Evolutionary conservation across 148 eudicot genomes (phyloP), one percentile per base, ranked within the genome.

Genomic region (Camellia granthamiana): DNA sequence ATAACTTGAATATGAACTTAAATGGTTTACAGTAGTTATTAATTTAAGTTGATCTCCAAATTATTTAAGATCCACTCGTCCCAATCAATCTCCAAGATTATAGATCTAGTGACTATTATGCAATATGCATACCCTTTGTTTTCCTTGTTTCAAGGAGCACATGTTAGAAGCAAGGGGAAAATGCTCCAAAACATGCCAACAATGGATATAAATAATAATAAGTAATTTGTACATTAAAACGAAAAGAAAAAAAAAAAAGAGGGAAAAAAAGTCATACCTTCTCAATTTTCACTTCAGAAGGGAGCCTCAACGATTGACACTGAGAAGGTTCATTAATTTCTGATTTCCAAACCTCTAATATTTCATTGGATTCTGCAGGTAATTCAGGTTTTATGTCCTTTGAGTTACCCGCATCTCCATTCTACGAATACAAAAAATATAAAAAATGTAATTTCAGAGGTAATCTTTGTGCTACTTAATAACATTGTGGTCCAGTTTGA

Each of bases 311-410:
- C 30, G 87, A 74, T 38, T 84, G 87, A 58, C 81, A 80, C 60
- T 87, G 87, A 56, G 87, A 80, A 38, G 84, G 80, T 75, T 84
- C 84, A 47, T 54, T 84, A 44, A 87, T 71, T 72, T 87, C 83
- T 23, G 68, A 70, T 73, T 82, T 83, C 85, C 79, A 81, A 70
- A 82, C 54, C 85, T 84, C 83, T 12, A 85, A 77, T 64, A 84
- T 82, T 61, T 78, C 87, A 65, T 58, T 77, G 42, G 81, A 43
- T 76, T 84, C 85, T 49, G 83, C 85, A 49, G 81, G 43, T 54
- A 76, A 75, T 78, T 85, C 79, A 15, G 84, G 83, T 69, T 84
- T 84, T 7, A 72, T 81, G 19, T 84, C 87, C 68, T 58, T 77
- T 41, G 69, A 11, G 73, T 71, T 79, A 67, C 83, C 74, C 19